phyloP scores from a whole-genome alignment of 2,329 filamentous ascomycete species.

The Fusarium xyrophilum region DNA sequence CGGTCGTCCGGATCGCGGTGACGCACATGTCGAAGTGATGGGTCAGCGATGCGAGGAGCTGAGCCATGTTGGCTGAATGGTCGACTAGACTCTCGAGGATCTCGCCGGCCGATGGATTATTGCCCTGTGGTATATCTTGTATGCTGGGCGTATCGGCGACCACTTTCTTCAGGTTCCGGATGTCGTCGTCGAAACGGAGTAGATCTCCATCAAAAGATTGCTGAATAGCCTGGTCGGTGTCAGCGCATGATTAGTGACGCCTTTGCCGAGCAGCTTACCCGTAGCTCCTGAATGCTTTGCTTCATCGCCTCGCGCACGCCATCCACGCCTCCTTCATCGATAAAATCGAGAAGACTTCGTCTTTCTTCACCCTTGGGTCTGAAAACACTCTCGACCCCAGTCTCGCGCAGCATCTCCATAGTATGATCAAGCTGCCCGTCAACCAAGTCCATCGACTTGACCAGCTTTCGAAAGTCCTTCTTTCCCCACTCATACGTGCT shows the following conservation, averaged over 20 bases:
- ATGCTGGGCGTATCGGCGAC: slow-evolving; percentile 53
- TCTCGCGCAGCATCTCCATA: slow-evolving; percentile 69
- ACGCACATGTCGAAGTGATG: slow-evolving; percentile 93
- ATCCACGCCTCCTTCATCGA: slow-evolving; percentile 74
- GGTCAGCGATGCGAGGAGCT: slow-evolving; percentile 79
- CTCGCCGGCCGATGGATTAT: slow-evolving; percentile 53
- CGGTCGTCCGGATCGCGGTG: slow-evolving; percentile 87
- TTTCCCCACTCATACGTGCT: slow-evolving; percentile 64
- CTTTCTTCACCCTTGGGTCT: slow-evolving; percentile 64
- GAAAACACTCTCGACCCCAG: slow-evolving; percentile 69
- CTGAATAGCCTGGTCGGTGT: slow-evolving; percentile 61
- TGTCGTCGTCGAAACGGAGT: slow-evolving; percentile 75
- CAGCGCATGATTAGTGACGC: neutral
- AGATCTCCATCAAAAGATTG: slow-evolving; percentile 79
- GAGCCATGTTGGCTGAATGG: slow-evolving; percentile 83
- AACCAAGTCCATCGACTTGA: slow-evolving; percentile 70
- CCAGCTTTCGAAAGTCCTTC: slow-evolving; percentile 66
- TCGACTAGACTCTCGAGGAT: slow-evolving; percentile 70
- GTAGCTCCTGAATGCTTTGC: slow-evolving; percentile 72
- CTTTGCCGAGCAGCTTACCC: slow-evolving; percentile 53
- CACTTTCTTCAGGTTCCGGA: slow-evolving; percentile 68
- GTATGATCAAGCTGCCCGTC: slow-evolving; percentile 70
- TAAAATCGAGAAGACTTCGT: slow-evolving; percentile 75
- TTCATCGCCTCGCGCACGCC: slow-evolving; percentile 71
- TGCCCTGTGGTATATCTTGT: slow-evolving; percentile 45